Evolutionary conservation across 1,139 yeast genomes (phyloP).

Genomic region (Keqinozyma sinolaborantium): DNA sequence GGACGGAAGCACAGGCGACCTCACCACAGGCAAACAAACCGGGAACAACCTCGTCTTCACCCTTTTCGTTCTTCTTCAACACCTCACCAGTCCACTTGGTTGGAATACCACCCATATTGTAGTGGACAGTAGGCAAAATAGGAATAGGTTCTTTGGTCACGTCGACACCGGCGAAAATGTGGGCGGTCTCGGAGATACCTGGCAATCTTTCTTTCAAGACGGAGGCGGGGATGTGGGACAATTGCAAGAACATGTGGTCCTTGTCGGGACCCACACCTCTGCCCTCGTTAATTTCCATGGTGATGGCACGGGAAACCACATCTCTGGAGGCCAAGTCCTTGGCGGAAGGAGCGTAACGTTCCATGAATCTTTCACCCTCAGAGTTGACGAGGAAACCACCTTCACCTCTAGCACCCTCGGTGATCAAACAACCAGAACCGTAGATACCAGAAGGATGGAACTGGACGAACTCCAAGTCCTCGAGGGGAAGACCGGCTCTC

Average conservation of each 20-base stretch:
- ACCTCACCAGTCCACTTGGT: slow-evolving; percentile 98
- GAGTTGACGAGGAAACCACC: slow-evolving; percentile 96
- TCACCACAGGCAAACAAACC: slow-evolving; percentile 98
- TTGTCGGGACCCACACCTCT: slow-evolving; percentile 97
- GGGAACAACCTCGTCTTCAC: slow-evolving; percentile 88
- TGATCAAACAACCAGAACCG: slow-evolving; percentile 97
- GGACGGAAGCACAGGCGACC: slow-evolving; percentile 98
- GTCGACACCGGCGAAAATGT: slow-evolving; percentile 98
- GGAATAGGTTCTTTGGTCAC: slow-evolving; percentile 99
- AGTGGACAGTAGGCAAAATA: slow-evolving; percentile 96
- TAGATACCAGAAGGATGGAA: slow-evolving; percentile 99
- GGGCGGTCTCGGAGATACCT: slow-evolving; percentile 98
- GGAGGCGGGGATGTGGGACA: slow-evolving; percentile 88
- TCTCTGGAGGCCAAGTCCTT: slow-evolving; percentile 98
- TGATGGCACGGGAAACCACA: slow-evolving; percentile 96
- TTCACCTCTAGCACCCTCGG: slow-evolving; percentile 99
- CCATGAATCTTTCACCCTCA: slow-evolving; percentile 99
- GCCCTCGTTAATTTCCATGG: slow-evolving; percentile 97
- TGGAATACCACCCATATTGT: slow-evolving; percentile 99
- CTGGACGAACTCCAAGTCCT: slow-evolving; percentile 96
- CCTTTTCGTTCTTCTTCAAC: slow-evolving; percentile 76
- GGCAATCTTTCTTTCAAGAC: slow-evolving; percentile 95
- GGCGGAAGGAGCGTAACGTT: slow-evolving; percentile 98
- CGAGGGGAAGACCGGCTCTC: slow-evolving; percentile 96
- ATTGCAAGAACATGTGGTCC: slow-evolving; percentile 94